phyloP scores from a whole-genome alignment of 202 grass and related monocot species.

The Schoenoplectus tabernaemontani region DNA sequence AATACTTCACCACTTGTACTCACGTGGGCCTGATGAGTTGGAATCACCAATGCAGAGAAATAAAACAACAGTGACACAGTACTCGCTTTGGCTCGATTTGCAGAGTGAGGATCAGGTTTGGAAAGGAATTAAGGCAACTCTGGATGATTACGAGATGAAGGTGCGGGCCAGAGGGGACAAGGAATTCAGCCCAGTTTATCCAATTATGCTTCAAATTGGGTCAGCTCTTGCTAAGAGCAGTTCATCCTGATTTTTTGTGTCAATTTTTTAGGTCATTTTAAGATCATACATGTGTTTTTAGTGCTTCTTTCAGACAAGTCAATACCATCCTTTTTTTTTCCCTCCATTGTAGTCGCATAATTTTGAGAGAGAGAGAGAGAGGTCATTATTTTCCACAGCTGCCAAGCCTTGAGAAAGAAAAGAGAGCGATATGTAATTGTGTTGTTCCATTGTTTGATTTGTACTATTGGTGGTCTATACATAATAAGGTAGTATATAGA shows the following conservation, averaged over 20 bases:
- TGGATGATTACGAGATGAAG: slow-evolving; percentile 75
- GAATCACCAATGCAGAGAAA: slow-evolving; percentile 88
- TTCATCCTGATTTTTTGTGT: slow-evolving; percentile 23
- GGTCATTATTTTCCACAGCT: not conserved
- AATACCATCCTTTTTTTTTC: not conserved
- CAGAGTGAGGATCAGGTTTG: slow-evolving; percentile 90
- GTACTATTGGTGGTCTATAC: not conserved
- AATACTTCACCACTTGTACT: slow-evolving; percentile 93
- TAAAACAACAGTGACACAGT: slow-evolving; percentile 63
- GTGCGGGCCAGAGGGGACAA: slow-evolving; percentile 58
- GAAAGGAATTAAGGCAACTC: slow-evolving; percentile 80
- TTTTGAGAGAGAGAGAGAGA: slow-evolving; percentile 8
- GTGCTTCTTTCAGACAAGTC: not conserved
- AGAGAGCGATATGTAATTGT: not conserved
- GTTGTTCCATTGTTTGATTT: slow-evolving; percentile 5
- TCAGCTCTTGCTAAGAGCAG: slow-evolving; percentile 35
- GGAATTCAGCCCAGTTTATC: slow-evolving; percentile 84
- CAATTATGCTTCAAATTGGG: slow-evolving; percentile 78
- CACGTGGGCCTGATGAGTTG: slow-evolving; percentile 72
- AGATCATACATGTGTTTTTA: not conserved
- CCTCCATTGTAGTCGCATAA: not conserved
- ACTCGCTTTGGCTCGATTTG: slow-evolving; percentile 87
- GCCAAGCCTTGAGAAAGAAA: not conserved
- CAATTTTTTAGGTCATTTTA: slow-evolving; percentile 27
- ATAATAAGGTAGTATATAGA: not conserved